Evolutionary conservation across 805 yeast genomes (phyloP), one percentile per base, ranked within the genome.

Genomic region (Yarrowia divulgata): DNA sequence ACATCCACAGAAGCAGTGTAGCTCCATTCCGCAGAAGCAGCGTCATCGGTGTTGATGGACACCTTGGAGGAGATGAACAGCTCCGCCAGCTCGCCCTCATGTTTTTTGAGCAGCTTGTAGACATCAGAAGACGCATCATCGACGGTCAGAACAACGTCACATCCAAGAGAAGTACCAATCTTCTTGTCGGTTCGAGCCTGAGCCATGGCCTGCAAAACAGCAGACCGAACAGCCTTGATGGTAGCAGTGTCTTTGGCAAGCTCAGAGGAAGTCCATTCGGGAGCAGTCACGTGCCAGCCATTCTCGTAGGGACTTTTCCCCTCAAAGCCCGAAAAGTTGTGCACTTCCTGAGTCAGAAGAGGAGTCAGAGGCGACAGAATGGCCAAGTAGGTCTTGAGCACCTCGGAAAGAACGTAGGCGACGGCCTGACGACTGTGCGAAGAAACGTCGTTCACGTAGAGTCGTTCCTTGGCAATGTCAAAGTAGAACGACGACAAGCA

Each of bases 291-390:
- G 29, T 77, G 81, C 81, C 84, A 83, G 6, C 86, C 83, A 34
- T 75, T 70, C 77, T 79, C 79, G 73, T 85, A 85, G 1, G 90
- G 89, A 0, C 88, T 81, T 6, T 69, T 75, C 2, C 40, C 14
- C 7, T 43, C 55, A 12, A 69, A 49, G 12, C 85, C 88, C 4
- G 85, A 74, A 70, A 82, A 82, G 46, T 86, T 85, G 97, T 97
- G 93, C 0, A 87, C 92, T 75, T 95, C 98, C 78, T 95, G 98
- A 0, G 94, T 84, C 69, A 93, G 80, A 3, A 91, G 76, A 0
- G 99, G 99, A 46, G 90, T 79, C 0, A 95, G 86, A 1, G 99
- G 98, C 0, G 93, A 83, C 69, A 94, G 76, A 1, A 91, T 77
- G 0, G 90, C 84, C n/a, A 87, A 77, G 74, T 92, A 90, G 0